Conservation (phyloP, 1,284 basidiomycete genomes). For the Sporisorium exsertum region DNA sequence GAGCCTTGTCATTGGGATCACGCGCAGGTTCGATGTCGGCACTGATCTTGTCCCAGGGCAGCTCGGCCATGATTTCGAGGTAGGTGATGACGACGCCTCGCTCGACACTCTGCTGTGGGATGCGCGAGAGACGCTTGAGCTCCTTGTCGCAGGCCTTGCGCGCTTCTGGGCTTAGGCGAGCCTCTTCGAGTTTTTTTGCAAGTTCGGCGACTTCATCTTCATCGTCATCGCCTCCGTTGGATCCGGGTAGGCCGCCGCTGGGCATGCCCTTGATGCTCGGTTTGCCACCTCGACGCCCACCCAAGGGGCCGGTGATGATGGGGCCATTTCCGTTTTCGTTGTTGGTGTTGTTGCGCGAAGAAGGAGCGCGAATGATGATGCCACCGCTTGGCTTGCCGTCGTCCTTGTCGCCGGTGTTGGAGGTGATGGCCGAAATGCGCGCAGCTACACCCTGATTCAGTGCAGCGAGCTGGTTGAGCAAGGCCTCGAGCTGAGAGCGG, state of each 20-base stretch:
- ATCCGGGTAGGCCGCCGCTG: constrained; percentile 30
- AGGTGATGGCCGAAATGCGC: constrained; percentile 55
- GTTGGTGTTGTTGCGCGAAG: constrained; percentile 39
- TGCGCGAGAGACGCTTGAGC: constrained; percentile 65
- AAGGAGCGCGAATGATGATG: constrained; percentile 58
- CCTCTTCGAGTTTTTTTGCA: constrained; percentile 54
- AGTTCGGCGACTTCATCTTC: constrained; percentile 65
- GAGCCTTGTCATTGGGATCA: constrained; percentile 31
- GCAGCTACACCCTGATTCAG: constrained; percentile 60
- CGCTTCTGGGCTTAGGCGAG: constrained; percentile 62
- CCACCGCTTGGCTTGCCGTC: constrained; percentile 42
- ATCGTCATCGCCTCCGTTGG: constrained; percentile 53
- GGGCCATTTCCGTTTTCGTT: constrained; percentile 44
- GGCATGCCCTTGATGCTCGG: constrained; percentile 29
- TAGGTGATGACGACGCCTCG: constrained; percentile 68
- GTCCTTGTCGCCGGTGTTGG: constrained; percentile 36
- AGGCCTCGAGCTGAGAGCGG: constrained; percentile 62
- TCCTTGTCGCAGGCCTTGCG: constrained; percentile 66
- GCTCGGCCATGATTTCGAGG: constrained; percentile 69
- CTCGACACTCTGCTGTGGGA: constrained; percentile 67
- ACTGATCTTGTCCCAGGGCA: constrained; percentile 67
- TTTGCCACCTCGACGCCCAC: constrained; percentile 39
- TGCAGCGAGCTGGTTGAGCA: constrained; percentile 63
- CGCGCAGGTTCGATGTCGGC: constrained; percentile 47
- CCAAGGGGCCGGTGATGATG: constrained; percentile 43